These are phyloP conservation scores for Leptographium galeiforme DNA, from an alignment of 2,329 filamentous ascomycete species.

Conservation along the genomic window DNA sequence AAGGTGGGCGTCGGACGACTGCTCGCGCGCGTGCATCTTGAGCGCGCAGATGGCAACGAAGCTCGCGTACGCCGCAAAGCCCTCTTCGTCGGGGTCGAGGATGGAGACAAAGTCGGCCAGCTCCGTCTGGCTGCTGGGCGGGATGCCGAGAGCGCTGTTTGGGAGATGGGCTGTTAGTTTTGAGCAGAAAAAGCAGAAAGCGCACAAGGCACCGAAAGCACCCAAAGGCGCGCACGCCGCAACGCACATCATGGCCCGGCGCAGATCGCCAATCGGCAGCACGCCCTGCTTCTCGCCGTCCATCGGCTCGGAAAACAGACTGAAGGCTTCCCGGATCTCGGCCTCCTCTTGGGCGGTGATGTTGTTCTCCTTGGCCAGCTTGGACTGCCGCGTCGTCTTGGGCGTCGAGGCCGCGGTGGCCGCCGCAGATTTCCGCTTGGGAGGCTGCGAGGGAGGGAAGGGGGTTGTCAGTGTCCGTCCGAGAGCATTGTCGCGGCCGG, in stretches of 20 bases:
- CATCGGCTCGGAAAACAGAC: conserved; percentile 61
- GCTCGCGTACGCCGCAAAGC: conserved; percentile 62
- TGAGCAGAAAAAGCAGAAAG: background rate
- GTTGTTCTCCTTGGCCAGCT: conserved; percentile 84
- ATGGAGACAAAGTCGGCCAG: conserved; percentile 64
- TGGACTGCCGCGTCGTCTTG: conserved; percentile 52
- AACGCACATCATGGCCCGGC: conserved; percentile 58
- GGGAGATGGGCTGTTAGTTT: background rate
- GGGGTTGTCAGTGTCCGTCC: background rate
- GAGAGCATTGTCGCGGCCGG: background rate
- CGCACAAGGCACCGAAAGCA: background rate
- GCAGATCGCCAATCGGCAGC: conserved; percentile 52
- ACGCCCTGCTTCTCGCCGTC: conserved; percentile 61
- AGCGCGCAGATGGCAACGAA: conserved; percentile 84
- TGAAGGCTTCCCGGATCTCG: conserved; percentile 84
- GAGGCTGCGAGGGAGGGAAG: conserved; percentile 25
- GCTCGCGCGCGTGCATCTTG: conserved; percentile 54
- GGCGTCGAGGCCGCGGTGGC: conserved; percentile 19
- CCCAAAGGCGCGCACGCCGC: too few relatives aligned
- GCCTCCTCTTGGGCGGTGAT: conserved; percentile 72
- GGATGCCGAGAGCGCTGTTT: conserved; percentile 65
- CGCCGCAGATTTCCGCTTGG: conserved; percentile 36
- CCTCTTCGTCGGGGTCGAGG: conserved; percentile 70
- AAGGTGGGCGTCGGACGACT: conserved; percentile 39
- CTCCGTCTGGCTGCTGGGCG: conserved; percentile 49